phyloP scores from a whole-genome alignment of 1,284 basidiomycete species.

The Apiotrichum siamense region DNA sequence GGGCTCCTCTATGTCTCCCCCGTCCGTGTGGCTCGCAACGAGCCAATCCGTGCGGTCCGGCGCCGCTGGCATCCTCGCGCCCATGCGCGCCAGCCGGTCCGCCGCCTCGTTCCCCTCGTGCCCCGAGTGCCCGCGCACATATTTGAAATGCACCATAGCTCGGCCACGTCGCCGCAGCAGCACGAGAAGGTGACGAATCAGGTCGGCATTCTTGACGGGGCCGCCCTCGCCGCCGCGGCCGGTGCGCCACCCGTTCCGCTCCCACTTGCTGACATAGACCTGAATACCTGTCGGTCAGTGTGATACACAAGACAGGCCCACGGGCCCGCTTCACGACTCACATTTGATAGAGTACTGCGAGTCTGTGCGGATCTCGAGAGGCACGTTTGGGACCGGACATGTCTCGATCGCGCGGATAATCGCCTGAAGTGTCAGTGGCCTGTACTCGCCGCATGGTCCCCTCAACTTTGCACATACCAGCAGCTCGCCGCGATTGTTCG shows the following conservation, averaged over 20 bases:
- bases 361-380: slow-evolving; percentile 47
- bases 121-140: slow-evolving; percentile 42
- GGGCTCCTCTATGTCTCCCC: slow-evolving; percentile 46
- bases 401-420: slow-evolving; percentile 46
- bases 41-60: slow-evolving; percentile 35
- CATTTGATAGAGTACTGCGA: slow-evolving; percentile 46
- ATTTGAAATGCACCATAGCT: slow-evolving; percentile 37
- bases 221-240: neutral
- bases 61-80: slow-evolving; percentile 26
- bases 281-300: slow-evolving; percentile 38
- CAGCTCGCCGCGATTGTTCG: slow-evolving; percentile 48
- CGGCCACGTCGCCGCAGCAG: slow-evolving; percentile 31
- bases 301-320: no score
- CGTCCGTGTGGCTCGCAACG: slow-evolving; percentile 48
- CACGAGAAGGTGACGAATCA: slow-evolving; percentile 45
- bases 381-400: slow-evolving; percentile 42
- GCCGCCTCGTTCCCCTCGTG: slow-evolving; percentile 44
- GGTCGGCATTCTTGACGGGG: slow-evolving; percentile 45
- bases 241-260: slow-evolving; percentile 33
- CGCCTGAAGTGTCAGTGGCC: slow-evolving; percentile 25
- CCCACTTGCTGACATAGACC: slow-evolving; percentile 43
- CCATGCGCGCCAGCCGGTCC: slow-evolving; percentile 41
- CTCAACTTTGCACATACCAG: slow-evolving; percentile 26
- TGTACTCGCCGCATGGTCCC: no score
- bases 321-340: slow-evolving; percentile 12